Evolutionary conservation across 2,329 filamentous ascomycete genomes (phyloP).

Genomic region (Colletotrichum caudatum): DNA sequence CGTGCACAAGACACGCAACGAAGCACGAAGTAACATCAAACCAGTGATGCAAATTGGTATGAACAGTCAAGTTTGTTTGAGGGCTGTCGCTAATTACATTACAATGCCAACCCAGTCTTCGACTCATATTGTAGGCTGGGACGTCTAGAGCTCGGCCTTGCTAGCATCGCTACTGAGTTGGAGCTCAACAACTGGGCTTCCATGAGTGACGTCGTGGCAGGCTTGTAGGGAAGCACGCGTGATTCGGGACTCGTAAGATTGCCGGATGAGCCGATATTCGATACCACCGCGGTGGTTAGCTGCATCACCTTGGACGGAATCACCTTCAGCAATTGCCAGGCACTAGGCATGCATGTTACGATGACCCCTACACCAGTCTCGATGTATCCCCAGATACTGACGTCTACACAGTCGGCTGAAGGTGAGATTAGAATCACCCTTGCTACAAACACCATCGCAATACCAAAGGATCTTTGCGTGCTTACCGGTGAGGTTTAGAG

Average conservation of each 20-base stretch:
- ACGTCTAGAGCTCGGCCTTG: constrained; percentile 4
- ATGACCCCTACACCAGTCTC: constrained; percentile 55
- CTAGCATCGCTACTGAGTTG: not conserved
- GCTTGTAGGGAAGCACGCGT: not conserved
- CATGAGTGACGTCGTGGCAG: not conserved
- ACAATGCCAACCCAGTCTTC: not conserved
- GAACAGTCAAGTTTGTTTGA: too few relatives aligned
- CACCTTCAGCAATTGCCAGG: constrained; percentile 48
- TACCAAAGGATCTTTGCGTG: not conserved
- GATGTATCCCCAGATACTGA: constrained; percentile 51
- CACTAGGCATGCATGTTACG: constrained; percentile 53
- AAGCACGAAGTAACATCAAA: not conserved
- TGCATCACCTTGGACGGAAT: constrained; percentile 20
- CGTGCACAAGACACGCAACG: not conserved
- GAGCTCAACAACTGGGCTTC: not conserved
- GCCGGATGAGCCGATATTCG: constrained; percentile 1
- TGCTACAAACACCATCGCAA: not conserved
- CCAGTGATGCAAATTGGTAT: not conserved
- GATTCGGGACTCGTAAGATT: constrained; percentile 1
- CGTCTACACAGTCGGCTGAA: constrained; percentile 48
- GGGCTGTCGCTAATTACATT: not conserved
- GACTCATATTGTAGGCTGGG: not conserved
- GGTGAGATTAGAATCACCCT: not conserved
- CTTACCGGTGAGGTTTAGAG: constrained; percentile 18
- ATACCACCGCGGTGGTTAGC: constrained; percentile 6